These are phyloP conservation scores for Dendrobium nobile DNA, from an alignment of 106 monocot genomes.

Conservation along the genomic window DNA sequence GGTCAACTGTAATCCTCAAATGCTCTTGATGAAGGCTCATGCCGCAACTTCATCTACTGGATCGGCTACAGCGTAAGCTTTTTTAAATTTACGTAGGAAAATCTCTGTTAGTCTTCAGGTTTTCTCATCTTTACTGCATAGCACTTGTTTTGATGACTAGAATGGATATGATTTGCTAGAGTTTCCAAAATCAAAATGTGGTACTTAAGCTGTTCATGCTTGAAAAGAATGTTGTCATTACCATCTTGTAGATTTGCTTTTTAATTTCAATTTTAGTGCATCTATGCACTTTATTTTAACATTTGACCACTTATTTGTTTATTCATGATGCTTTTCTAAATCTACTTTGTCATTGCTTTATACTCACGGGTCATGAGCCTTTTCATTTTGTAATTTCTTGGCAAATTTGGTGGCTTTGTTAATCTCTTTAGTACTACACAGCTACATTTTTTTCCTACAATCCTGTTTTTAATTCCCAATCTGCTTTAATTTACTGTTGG, in stretches of 20 bases:
- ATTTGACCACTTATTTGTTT: neutral
- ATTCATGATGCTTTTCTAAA: neutral
- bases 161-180: neutral
- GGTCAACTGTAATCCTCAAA: constrained; percentile 72
- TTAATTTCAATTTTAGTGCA: neutral
- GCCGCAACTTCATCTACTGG: constrained; percentile 74
- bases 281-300: neutral
- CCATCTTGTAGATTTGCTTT: neutral
- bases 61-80: constrained; percentile 80
- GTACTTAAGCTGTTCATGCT: neutral
- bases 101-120: neutral
- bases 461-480: neutral
- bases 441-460: neutral
- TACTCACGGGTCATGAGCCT: neutral
- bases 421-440: too few species aligned
- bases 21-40: constrained; percentile 78
- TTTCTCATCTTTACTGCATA: neutral
- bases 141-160: neutral
- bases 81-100: neutral
- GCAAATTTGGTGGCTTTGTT: neutral
- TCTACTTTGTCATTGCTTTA: neutral
- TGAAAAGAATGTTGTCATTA: neutral
- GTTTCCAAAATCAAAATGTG: neutral
- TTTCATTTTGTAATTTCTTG: neutral
- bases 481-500: neutral